Percentiles rank a stretch among this genome's conserved stretches.
These are phyloP conservation scores for Porcisia deanei DNA, from an alignment of 208 protist genomes.

Conservation along the genomic window DNA sequence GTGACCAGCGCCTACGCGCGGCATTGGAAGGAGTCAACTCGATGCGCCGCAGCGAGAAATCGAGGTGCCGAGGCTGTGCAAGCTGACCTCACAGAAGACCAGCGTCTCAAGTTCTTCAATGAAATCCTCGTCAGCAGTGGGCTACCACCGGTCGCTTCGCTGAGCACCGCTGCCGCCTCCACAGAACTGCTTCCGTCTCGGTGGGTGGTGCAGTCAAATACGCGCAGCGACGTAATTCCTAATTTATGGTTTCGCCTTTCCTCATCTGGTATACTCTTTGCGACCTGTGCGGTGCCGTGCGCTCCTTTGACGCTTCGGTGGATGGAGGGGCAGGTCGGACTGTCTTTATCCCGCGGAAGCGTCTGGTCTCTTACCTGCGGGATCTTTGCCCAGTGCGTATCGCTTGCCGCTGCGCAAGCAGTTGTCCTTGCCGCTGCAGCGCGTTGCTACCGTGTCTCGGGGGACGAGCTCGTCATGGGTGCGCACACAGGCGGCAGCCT, in stretches of 20 bases:
- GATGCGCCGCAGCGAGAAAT: not conserved
- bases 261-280: conserved; percentile 54
- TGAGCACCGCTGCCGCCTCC: conserved; percentile 28
- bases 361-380: conserved; percentile 74
- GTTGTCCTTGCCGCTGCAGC: conserved; percentile 14
- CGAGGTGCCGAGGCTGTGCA: conserved; percentile 4
- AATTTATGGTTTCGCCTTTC: conserved; percentile 54
- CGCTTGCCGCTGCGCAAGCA: conserved; percentile 48
- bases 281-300: conserved; percentile 41
- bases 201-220: conserved; percentile 72
- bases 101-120: conserved; percentile 51
- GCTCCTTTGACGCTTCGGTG: conserved; percentile 68
- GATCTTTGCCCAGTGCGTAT: conserved; percentile 42
- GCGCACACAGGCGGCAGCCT: conserved; percentile 14
- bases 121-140: conserved; percentile 20
- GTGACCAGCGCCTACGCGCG: conserved; percentile 8
- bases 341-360: conserved; percentile 70
- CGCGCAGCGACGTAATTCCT: conserved; percentile 31
- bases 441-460: conserved; percentile 1
- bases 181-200: conserved; percentile 29
- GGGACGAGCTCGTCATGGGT: conserved; percentile 8
- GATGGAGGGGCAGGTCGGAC: conserved; percentile 70
- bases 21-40: conserved; percentile 15
- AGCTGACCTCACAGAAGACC: conserved; percentile 19
- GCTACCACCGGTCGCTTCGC: conserved; percentile 10